A percentile compares a stretch with the other conserved stretches of the same genome.
Evolutionary conservation across 805 yeast species (phyloP).

Genomic region (Kregervanrija fluxuum): DNA sequence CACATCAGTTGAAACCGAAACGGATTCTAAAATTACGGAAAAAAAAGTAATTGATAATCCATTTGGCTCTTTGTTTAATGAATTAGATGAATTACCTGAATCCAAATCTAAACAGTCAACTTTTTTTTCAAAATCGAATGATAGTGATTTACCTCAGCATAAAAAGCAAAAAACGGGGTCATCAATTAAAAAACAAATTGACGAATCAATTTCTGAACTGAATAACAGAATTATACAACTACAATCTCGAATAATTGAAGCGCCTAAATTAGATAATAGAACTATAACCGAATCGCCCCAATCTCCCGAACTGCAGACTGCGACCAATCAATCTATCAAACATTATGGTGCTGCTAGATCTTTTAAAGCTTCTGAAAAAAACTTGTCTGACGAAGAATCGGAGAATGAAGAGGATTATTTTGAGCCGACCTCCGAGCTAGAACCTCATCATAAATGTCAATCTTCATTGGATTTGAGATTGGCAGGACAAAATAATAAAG

Average conservation of each 20-base stretch:
- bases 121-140: too few relatives aligned
- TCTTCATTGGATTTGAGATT: constrained; percentile 1
- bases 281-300: neutral
- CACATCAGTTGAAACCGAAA: neutral
- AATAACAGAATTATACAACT: too few relatives aligned
- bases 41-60: too few relatives aligned
- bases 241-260: too few relatives aligned
- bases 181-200: too few relatives aligned
- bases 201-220: too few relatives aligned
- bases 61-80: too few relatives aligned
- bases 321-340: neutral
- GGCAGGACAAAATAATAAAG: neutral
- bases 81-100: too few relatives aligned
- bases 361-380: constrained; percentile 15
- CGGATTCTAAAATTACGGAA: neutral
- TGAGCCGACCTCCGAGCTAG: neutral
- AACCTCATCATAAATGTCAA: neutral
- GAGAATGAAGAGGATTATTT: constrained; percentile 12
- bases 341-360: constrained; percentile 27
- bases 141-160: too few relatives aligned
- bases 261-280: too few relatives aligned
- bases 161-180: too few relatives aligned
- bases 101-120: too few relatives aligned
- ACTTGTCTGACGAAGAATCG: constrained; percentile 10
- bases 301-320: neutral